These are phyloP conservation scores for Phylloporus sp. DNA, from an alignment of 768 basidiomycete genomes.

Conservation along the genomic window DNA sequence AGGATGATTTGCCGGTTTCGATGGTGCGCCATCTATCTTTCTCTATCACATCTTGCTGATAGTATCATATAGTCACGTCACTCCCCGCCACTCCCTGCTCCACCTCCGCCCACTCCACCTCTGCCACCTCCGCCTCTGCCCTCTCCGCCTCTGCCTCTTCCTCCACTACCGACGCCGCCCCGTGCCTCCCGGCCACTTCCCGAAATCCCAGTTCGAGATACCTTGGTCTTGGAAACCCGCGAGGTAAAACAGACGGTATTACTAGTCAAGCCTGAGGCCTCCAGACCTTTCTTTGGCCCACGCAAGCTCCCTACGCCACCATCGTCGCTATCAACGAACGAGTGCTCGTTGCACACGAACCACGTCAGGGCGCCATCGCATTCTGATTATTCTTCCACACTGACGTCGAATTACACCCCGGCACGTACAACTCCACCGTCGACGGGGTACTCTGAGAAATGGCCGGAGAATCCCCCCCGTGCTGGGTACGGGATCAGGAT, in stretches of 20 bases:
- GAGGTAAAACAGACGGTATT: slow-evolving; percentile 13
- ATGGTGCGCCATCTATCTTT: slow-evolving; percentile 18
- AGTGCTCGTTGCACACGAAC: slow-evolving; percentile 10
- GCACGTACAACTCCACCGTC: slow-evolving; percentile 28
- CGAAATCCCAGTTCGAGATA: slow-evolving; percentile 26
- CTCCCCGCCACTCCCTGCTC: slow-evolving; percentile 21
- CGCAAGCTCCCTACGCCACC: slow-evolving; percentile 33
- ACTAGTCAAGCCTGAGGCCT: slow-evolving; percentile 17
- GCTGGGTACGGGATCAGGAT: slow-evolving; percentile 21
- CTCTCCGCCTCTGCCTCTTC: slow-evolving; percentile 7
- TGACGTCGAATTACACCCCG: slow-evolving; percentile 25
- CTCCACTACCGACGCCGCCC: slow-evolving; percentile 25
- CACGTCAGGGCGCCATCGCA: slow-evolving; percentile 19
- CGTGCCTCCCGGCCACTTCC: slow-evolving; percentile 26
- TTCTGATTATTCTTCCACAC: slow-evolving; percentile 23
- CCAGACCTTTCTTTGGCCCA: slow-evolving; percentile 18
- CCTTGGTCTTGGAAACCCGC: slow-evolving; percentile 8
- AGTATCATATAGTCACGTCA: slow-evolving; percentile 19
- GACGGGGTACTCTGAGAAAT: slow-evolving; percentile 30
- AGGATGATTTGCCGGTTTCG: slow-evolving; percentile 28
- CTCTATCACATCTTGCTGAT: slow-evolving; percentile 1
- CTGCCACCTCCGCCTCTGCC: slow-evolving; percentile 16
- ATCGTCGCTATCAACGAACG: slow-evolving; percentile 23
- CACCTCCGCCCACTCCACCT: slow-evolving; percentile 10
- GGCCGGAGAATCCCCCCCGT: slow-evolving; percentile 21